phyloP scores from a whole-genome alignment of 495 filamentous ascomycete genomes.

The Parmelia sp. region DNA sequence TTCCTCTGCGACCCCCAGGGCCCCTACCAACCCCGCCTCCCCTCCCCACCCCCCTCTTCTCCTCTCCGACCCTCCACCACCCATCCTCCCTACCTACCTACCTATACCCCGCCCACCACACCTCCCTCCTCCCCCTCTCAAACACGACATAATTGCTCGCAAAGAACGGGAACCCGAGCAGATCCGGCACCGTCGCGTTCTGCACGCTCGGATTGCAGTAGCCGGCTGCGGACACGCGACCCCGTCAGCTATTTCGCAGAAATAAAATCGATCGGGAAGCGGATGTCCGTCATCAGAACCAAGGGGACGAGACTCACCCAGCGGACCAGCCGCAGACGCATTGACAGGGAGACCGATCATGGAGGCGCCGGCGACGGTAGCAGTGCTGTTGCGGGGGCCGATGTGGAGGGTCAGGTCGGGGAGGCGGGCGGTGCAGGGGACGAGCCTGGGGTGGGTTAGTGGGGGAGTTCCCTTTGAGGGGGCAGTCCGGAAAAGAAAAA shows the following conservation, averaged over 20 bases:
- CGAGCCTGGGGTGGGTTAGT: neutral
- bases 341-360: neutral
- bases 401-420: neutral
- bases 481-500: no score
- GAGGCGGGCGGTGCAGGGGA: neutral
- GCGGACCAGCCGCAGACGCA: neutral
- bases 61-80: neutral
- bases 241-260: no score
- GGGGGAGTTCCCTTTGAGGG: neutral
- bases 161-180: neutral
- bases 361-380: neutral
- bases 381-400: neutral
- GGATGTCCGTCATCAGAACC: neutral
- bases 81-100: neutral
- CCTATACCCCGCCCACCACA: neutral
- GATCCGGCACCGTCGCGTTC: neutral
- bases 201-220: neutral
- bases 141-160: neutral
- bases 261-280: no score
- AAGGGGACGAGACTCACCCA: neutral
- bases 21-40: no score
- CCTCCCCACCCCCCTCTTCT: no score
- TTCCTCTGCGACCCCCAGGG: no score
- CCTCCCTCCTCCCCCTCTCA: neutral
- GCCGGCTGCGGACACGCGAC: neutral